Conservation (phyloP, 1,284 basidiomycete genomes). For the Apiotrichum domesticum region DNA sequence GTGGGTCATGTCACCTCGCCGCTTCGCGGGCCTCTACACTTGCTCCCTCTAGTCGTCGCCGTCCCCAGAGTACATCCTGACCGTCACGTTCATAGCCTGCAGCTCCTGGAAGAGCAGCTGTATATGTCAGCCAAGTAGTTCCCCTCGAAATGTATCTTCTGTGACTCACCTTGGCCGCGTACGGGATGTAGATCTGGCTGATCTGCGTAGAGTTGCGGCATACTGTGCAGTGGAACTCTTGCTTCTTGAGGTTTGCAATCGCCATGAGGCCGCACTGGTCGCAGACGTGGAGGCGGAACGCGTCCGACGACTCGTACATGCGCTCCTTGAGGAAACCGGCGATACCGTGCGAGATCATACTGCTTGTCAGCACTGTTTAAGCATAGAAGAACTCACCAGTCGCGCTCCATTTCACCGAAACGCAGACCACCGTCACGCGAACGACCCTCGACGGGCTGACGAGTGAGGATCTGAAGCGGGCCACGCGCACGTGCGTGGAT, state of each 20-base stretch:
- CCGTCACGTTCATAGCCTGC: constrained; percentile 33
- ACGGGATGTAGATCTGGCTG: constrained; percentile 84
- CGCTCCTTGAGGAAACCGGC: constrained; percentile 95
- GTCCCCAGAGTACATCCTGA: constrained; percentile 19
- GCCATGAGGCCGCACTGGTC: constrained; percentile 93
- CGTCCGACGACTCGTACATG: constrained; percentile 76
- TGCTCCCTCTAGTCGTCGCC: neutral
- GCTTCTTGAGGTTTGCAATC: constrained; percentile 74
- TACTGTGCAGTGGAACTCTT: constrained; percentile 55
- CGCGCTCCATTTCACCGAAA: constrained; percentile 96
- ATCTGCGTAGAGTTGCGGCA: constrained; percentile 94
- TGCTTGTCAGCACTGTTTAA: no score
- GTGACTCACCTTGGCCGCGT: constrained; percentile 57
- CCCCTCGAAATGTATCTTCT: neutral
- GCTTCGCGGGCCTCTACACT: no score
- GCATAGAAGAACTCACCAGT: constrained; percentile 48
- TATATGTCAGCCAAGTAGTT: constrained; percentile 2
- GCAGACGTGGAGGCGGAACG: constrained; percentile 92
- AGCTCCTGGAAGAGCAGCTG: constrained; percentile 24
- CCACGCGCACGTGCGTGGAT: constrained; percentile 97
- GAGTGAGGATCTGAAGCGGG: constrained; percentile 93
- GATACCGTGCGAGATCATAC: constrained; percentile 98
- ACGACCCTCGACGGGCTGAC: constrained; percentile 99
- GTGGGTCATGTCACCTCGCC: no score
- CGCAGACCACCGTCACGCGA: constrained; percentile 97